Base-by-base conservation (phyloP, 371 early-diverging fungal species). In the Globomyces sp. region DNA sequence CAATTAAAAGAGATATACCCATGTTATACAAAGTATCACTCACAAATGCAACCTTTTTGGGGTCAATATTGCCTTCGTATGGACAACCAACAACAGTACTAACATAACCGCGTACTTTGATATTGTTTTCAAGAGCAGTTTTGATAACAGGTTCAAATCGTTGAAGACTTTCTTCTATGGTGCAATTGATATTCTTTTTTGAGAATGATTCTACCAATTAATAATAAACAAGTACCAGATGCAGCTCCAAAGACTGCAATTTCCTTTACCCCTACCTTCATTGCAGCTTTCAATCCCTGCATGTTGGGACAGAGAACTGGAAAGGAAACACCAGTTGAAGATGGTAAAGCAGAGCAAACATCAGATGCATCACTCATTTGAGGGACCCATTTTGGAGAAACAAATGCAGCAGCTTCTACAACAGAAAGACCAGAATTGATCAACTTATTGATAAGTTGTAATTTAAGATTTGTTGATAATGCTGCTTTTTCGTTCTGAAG, bases 351-450 rank as follows among this genome's bases (percentile, higher is more conserved):
- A 2, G 81, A 80, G 66, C 94, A 85, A 1, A 98, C 92, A 59
- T 90, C 76, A 2, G 73, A 70, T 39, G 90, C 88, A 74, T 95
- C 95, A 43, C 86, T 92, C 95, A 98, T 94, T 85, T 96, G 96
- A 63, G 98, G 98, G 2, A 98, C 95, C 63, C 94, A 94, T 77
- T 96, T 96, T 4, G 97, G 96, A 4, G 94, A 93, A n/a, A 96
- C 97, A 79, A 98, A 96, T 65, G 93, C 89, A 1, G 95, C 92
- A 13, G 93, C 86, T 77, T 98, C 98, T 43, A 98, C 86, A 1
- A 88, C 90, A 1, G 87, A 77, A 40, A 98, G 82, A 10, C 96
- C 96, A n/a, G 92, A 82, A 42, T 43, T 51, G 3, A 91, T 79
- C 6, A 98, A 86, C 11, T 80, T 75, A 70, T 92, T 88, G 75